Evolutionary conservation across 805 yeast genomes (phyloP), one percentile per base, ranked within the genome.

Genomic region (Monosporozyma unispora): DNA sequence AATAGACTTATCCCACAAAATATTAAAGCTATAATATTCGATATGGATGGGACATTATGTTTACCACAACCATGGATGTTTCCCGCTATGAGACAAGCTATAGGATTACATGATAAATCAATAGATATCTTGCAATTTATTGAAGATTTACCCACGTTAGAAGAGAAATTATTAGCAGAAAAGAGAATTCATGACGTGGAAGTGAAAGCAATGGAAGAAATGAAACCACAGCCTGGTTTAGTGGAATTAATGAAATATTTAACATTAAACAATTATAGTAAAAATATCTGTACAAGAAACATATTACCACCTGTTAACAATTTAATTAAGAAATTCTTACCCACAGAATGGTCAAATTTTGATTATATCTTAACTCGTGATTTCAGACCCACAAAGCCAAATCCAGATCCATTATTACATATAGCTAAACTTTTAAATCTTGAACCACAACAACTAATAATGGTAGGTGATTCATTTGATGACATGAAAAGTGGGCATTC

Each of bases 41-140:
- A 84, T 57, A 84, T 84, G 91, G 91, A 84, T 60, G 90, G 90
- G 4, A 84, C 91, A 0, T 60, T 84, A 48, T 80, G 85, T 54
- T 66, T 76, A 12, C 87, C 88, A 1, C 87, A 82, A 59, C 69
- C 75, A 0, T 74, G 78, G 78, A 74, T 74, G 78, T 74, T 74
- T 55, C 63, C 63, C 11, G 79, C 78, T 44, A 82, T 83, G 87
- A 70, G 87, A 50, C 69, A 71, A 19, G 81, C 81, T 0, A 66
- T 82, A 22, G 79, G 81, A 1, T 70, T 81, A 10, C 60, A 59
- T 12, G 68, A 68, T 48, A 67, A 69, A 40, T 55, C 64, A 0
- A 57, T 72, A 5, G 90, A 83, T 58, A 79, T 83, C 27, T 63
- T 83, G 5, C 72, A 69, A 25, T 74, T 74, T 56, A 71, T 83